Evolutionary conservation across 306 rosid genomes (phyloP).

Genomic region (Cucurbita maxima): DNA sequence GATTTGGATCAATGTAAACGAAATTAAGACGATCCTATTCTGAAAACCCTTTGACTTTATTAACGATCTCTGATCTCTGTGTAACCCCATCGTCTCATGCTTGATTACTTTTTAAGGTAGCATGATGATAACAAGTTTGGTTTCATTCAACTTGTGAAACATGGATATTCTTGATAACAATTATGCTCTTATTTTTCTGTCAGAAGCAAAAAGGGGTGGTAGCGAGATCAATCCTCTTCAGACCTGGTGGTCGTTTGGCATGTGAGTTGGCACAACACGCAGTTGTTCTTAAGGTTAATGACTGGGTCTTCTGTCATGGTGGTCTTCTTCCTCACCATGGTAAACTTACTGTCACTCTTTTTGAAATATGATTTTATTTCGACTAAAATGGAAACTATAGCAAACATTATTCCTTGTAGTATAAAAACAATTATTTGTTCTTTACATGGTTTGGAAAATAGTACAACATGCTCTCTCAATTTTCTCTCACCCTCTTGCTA

Average conservation of each 20-base stretch:
- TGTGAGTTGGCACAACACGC: constrained; percentile 60
- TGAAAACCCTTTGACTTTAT: too few relatives aligned
- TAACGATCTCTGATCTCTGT: not conserved
- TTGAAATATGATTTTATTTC: not conserved
- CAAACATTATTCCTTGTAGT: not conserved
- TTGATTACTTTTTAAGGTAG: not conserved
- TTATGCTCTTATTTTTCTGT: constrained; percentile 40
- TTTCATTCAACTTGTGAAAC: not conserved
- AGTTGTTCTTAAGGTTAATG: constrained; percentile 83
- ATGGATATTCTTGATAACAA: constrained; percentile 20
- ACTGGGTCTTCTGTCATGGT: constrained; percentile 96
- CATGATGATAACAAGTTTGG: not conserved
- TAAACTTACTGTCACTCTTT: constrained; percentile 16
- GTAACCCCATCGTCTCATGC: not conserved
- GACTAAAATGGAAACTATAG: not conserved
- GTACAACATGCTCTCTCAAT: not conserved
- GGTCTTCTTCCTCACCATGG: constrained; percentile 99
- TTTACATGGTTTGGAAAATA: not conserved
- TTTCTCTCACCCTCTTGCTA: not conserved
- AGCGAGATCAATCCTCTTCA: constrained; percentile 70
- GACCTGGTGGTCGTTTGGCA: constrained; percentile 78
- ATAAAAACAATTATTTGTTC: not conserved
- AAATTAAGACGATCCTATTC: not conserved
- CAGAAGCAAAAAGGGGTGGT: constrained; percentile 91
- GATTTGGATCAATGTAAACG: not conserved